Evolutionary conservation across 1,284 basidiomycete genomes (phyloP).

Genomic region (Pisolithus thermaeus): DNA sequence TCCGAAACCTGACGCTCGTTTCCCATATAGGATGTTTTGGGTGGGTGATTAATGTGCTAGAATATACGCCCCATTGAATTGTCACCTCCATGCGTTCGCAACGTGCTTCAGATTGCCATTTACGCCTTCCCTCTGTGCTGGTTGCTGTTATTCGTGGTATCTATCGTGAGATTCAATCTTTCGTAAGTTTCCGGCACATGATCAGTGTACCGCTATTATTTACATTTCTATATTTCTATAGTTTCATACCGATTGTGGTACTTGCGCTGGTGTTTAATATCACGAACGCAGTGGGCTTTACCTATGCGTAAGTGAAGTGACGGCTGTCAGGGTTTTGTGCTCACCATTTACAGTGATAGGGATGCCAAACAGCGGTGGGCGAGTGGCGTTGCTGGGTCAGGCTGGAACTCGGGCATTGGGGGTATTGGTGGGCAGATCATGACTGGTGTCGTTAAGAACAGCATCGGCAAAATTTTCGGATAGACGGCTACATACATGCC

Average conservation of each 20-base stretch:
- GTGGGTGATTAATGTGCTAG: slow-evolving; percentile 32
- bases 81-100: slow-evolving; percentile 8
- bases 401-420: slow-evolving; percentile 61
- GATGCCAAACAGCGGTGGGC: slow-evolving; percentile 87
- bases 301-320: slow-evolving; percentile 65
- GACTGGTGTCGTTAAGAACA: slow-evolving; percentile 72
- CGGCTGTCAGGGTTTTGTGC: slow-evolving; percentile 2
- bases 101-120: slow-evolving; percentile 62
- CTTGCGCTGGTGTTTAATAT: slow-evolving; percentile 89
- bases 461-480: slow-evolving; percentile 72
- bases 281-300: slow-evolving; percentile 89
- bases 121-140: slow-evolving; percentile 89
- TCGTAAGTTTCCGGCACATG: slow-evolving; percentile 48
- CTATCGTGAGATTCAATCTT: slow-evolving; percentile 81
- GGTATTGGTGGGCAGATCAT: slow-evolving; percentile 77
- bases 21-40: slow-evolving; percentile 79
- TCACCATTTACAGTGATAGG: slow-evolving; percentile 56
- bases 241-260: slow-evolving; percentile 82
- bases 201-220: slow-evolving; percentile 5
- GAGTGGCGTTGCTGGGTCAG: slow-evolving; percentile 54
- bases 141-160: slow-evolving; percentile 81
- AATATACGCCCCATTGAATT: background rate
- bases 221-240: slow-evolving; percentile 31
- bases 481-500: slow-evolving; percentile 11
- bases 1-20: slow-evolving; percentile 7